These are phyloP conservation scores for Penicillium tannophilum DNA, from an alignment of 495 filamentous ascomycete genomes.

Conservation along the genomic window DNA sequence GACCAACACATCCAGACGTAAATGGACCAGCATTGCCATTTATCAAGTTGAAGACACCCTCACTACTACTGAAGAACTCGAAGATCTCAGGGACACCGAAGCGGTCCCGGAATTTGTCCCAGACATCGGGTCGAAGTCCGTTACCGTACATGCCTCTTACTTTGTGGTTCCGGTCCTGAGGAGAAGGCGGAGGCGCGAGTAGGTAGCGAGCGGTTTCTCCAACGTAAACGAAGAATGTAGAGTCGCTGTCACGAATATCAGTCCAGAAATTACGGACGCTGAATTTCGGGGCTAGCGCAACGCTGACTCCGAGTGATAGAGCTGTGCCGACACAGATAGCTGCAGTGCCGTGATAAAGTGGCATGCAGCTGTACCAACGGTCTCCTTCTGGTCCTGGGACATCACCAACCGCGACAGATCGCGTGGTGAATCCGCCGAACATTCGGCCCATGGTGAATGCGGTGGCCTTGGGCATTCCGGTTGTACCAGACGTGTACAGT, in stretches of 20 bases:
- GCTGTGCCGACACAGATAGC: constrained; percentile 55
- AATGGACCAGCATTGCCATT: constrained; percentile 64
- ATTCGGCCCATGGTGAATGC: constrained; percentile 51
- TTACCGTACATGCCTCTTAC: constrained; percentile 74
- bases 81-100: constrained; percentile 60
- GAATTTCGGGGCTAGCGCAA: constrained; percentile 73
- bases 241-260: constrained; percentile 66
- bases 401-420: constrained; percentile 30
- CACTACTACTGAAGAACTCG: constrained; percentile 70
- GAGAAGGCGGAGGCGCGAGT: constrained; percentile 65
- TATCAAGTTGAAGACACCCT: constrained; percentile 61
- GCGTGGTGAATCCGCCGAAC: constrained; percentile 30
- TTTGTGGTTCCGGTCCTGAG: constrained; percentile 64
- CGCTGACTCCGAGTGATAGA: constrained; percentile 58
- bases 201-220: constrained; percentile 80
- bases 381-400: constrained; percentile 49
- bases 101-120: constrained; percentile 66
- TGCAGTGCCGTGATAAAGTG: constrained; percentile 78
- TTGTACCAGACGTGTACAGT: constrained; percentile 74
- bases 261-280: constrained; percentile 72
- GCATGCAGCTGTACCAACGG: constrained; percentile 78
- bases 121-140: constrained; percentile 76
- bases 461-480: constrained; percentile 65
- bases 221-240: constrained; percentile 79
- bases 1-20: constrained; percentile 64